phyloP scores from a whole-genome alignment of 2,329 filamentous ascomycete species.

The Chaetomium olivaceum region DNA sequence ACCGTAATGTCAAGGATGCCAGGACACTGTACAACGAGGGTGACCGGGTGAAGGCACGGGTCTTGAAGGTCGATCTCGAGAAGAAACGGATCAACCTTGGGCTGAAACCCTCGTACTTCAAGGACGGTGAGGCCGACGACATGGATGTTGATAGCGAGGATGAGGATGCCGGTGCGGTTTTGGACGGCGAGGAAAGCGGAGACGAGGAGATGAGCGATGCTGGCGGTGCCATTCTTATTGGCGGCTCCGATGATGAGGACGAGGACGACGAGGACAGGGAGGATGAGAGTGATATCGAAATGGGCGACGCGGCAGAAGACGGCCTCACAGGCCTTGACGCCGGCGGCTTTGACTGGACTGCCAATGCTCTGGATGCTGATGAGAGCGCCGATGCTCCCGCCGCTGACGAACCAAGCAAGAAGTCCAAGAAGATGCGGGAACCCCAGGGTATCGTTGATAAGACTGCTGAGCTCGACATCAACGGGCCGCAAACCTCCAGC shows the following conservation, averaged over 20 bases:
- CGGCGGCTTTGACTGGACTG: conserved; percentile 86
- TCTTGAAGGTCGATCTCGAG: conserved; percentile 73
- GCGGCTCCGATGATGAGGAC: conserved; percentile 38
- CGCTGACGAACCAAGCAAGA: conserved; percentile 47
- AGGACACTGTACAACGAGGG: conserved; percentile 86
- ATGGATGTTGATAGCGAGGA: conserved; percentile 44
- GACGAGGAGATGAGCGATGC: conserved; percentile 45
- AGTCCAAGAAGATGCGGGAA: conserved; percentile 75
- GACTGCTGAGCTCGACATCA: conserved; percentile 86
- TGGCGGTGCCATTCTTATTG: conserved; percentile 43
- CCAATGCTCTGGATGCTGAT: conserved; percentile 60
- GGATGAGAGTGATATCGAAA: conserved; percentile 47
- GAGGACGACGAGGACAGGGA: conserved; percentile 38
- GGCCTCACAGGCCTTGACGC: conserved; percentile 61
- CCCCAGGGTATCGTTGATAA: conserved; percentile 79
- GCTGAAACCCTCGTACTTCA: conserved; percentile 89
- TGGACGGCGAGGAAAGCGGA: conserved; percentile 42
- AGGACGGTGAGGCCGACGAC: conserved; percentile 55
- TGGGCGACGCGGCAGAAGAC: conserved; percentile 42
- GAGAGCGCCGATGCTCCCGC: conserved; percentile 54
- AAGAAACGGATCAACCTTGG: conserved; percentile 84
- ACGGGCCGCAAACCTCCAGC: conserved; percentile 83
- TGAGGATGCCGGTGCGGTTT: conserved; percentile 46
- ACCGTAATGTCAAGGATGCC: conserved; percentile 79
- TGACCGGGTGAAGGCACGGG: conserved; percentile 88